Conservation (phyloP, 2,329 filamentous ascomycete species). For the Atkinsonella texensis region DNA sequence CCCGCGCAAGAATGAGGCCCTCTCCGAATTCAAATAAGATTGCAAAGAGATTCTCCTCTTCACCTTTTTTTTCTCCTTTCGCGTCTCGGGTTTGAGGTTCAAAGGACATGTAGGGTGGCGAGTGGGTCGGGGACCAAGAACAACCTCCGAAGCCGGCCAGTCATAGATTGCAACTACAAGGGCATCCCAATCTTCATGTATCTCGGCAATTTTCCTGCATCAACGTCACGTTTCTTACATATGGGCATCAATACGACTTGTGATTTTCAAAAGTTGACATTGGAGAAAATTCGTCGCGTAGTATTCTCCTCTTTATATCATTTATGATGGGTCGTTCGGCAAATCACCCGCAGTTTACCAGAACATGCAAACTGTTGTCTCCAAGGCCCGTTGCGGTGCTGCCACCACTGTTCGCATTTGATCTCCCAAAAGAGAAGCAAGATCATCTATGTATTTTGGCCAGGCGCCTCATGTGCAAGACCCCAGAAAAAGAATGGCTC, state of each 20-base stretch:
- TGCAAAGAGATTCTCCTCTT: background rate
- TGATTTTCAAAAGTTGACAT: background rate
- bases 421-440: background rate
- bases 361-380: background rate
- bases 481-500: background rate
- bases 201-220: too few relatives aligned
- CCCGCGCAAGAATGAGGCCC: background rate
- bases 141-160: conserved; percentile 2
- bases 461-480: background rate
- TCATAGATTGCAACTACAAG: background rate
- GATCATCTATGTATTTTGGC: background rate
- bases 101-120: background rate
- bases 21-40: background rate
- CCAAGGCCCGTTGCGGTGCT: background rate
- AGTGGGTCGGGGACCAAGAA: conserved; percentile 1
- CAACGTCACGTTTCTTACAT: too few relatives aligned
- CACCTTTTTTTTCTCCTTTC: background rate
- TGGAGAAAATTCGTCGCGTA: background rate
- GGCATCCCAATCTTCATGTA: too few relatives aligned
- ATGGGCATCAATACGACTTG: background rate
- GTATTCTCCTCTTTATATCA: background rate
- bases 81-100: background rate
- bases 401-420: background rate
- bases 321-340: background rate
- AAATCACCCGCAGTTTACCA: background rate